phyloP scores from a whole-genome alignment of 2,329 filamentous ascomycete species.

The Aspergillus proliferans region DNA sequence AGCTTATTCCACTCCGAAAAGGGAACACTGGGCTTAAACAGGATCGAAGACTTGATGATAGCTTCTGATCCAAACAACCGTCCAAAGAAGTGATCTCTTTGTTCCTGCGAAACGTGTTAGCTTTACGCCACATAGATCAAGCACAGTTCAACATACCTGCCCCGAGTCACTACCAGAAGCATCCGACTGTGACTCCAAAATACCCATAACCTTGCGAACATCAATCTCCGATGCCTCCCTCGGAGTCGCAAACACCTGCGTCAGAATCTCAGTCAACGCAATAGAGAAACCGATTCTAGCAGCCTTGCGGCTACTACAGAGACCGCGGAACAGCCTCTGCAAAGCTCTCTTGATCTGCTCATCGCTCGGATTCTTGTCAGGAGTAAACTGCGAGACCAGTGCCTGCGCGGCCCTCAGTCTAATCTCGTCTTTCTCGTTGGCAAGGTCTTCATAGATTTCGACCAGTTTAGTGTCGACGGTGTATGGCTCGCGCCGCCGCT shows the following conservation, averaged over 20 bases:
- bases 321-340: constrained; percentile 71
- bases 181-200: constrained; percentile 49
- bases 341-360: constrained; percentile 38
- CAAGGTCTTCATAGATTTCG: constrained; percentile 45
- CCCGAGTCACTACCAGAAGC: constrained; percentile 48
- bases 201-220: constrained; percentile 42
- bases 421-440: constrained; percentile 42
- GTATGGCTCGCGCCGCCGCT: constrained; percentile 36
- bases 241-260: constrained; percentile 55
- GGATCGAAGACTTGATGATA: constrained; percentile 69
- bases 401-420: constrained; percentile 40
- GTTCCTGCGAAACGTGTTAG: constrained; percentile 55
- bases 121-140: constrained; percentile 30
- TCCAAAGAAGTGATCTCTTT: constrained; percentile 78
- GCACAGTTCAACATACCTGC: constrained; percentile 46
- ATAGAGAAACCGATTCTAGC: constrained; percentile 84
- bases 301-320: constrained; percentile 84
- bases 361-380: constrained; percentile 32
- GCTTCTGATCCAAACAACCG: constrained; percentile 82
- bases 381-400: constrained; percentile 40
- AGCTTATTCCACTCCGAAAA: constrained; percentile 51
- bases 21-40: constrained; percentile 54
- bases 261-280: constrained; percentile 73
- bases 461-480: constrained; percentile 42
- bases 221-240: constrained; percentile 28